Percentiles rank a stretch among this genome's conserved stretches.
Conservation (phyloP, 805 yeast genomes). For the Spathaspora arborariae region DNA sequence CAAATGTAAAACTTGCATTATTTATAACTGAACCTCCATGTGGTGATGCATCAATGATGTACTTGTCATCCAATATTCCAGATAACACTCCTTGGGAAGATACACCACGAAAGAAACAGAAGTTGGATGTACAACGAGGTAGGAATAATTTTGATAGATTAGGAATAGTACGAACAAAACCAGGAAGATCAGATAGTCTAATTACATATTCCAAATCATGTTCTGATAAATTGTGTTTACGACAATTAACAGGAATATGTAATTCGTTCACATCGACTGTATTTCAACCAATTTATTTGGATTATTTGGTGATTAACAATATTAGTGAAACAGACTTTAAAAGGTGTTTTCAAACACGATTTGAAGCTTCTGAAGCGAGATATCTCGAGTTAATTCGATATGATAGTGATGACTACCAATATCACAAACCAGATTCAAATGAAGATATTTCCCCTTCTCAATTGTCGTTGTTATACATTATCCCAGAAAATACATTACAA, state of each 20-base stretch:
- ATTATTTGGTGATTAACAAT: constrained; percentile 48
- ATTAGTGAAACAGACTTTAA: constrained; percentile 21
- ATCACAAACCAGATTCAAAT: constrained; percentile 16
- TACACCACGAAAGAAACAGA: constrained; percentile 11
- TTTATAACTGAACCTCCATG: constrained; percentile 80
- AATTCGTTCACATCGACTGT: constrained; percentile 41
- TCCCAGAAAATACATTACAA: constrained; percentile 23
- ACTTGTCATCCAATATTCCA: constrained; percentile 14
- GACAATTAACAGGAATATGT: constrained; percentile 55
- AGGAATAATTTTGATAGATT: constrained; percentile 49
- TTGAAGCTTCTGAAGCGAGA: constrained; percentile 11
- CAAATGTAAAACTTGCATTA: constrained; percentile 47
- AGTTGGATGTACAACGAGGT: constrained; percentile 45
- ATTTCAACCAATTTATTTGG: constrained; percentile 32
- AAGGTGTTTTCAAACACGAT: constrained; percentile 40
- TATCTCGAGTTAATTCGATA: constrained; percentile 19
- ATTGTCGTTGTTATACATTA: constrained; percentile 25
- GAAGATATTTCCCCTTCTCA: constrained; percentile 23
- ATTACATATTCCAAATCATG: constrained; percentile 79
- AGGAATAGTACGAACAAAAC: constrained; percentile 85
- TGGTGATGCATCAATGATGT: constrained; percentile 79
- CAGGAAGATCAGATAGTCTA: constrained; percentile 81
- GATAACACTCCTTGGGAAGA: constrained; percentile 19
- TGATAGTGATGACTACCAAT: constrained; percentile 18
- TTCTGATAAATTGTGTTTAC: constrained; percentile 72